A percentile compares a stretch with the other conserved stretches of the same genome.
Evolutionary conservation across 352 stramenopile species (phyloP).

Genomic region (Pythium periplocum): DNA sequence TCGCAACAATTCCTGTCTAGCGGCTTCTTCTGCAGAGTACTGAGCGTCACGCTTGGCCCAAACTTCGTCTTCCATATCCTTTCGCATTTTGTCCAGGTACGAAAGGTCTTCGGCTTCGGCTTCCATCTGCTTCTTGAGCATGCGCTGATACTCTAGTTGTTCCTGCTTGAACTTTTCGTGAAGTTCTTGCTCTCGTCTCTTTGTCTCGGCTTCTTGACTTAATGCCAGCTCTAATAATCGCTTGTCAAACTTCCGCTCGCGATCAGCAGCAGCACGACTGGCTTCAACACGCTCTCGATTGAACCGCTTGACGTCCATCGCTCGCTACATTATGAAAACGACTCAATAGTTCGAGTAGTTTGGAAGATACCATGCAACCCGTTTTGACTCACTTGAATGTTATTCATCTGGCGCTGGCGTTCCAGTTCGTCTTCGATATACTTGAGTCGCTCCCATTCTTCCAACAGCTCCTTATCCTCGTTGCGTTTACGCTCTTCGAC

Average conservation of each 20-base stretch:
- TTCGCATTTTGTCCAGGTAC: constrained; percentile 60
- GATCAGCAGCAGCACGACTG: constrained; percentile 28
- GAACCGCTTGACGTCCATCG: constrained; percentile 68
- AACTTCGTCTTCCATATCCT: constrained; percentile 77
- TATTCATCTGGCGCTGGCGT: constrained; percentile 37
- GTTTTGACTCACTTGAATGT: constrained; percentile 21
- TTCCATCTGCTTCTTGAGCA: constrained; percentile 73
- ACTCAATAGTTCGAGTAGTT: neutral
- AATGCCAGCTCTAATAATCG: constrained; percentile 52
- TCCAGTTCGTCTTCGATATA: constrained; percentile 64
- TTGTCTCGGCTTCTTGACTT: constrained; percentile 49
- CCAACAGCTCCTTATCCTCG: constrained; percentile 49
- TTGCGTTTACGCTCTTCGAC: constrained; percentile 29
- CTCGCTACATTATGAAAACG: constrained; percentile 22
- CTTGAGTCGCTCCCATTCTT: constrained; percentile 55
- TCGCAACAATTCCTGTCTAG: constrained; percentile 60
- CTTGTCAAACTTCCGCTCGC: constrained; percentile 65
- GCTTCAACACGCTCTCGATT: constrained; percentile 64
- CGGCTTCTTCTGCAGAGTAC: constrained; percentile 62
- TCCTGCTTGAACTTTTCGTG: constrained; percentile 67
- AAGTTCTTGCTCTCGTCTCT: constrained; percentile 48
- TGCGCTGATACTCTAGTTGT: constrained; percentile 69
- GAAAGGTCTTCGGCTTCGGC: constrained; percentile 63
- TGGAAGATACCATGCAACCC: too few relatives aligned
- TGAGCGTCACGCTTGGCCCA: constrained; percentile 74